phyloP scores from a whole-genome alignment of 306 rosid species.

The Gynostemma pentaphyllum region DNA sequence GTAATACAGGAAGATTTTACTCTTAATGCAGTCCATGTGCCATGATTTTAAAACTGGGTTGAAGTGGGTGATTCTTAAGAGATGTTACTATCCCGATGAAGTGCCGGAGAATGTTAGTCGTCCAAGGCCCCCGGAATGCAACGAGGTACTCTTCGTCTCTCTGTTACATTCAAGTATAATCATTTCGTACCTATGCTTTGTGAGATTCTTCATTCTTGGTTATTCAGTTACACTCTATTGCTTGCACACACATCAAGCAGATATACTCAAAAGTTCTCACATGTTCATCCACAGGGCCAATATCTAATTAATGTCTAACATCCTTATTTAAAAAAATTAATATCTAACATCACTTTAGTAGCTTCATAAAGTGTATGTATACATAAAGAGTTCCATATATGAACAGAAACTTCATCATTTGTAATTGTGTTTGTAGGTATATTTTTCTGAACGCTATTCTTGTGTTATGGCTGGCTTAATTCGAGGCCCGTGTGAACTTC shows the following conservation, averaged over 20 bases:
- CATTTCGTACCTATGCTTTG: neutral
- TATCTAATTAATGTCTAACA: neutral
- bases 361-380: neutral
- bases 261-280: neutral
- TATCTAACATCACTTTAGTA: neutral
- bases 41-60: slow-evolving; percentile 64
- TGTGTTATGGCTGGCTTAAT: slow-evolving; percentile 57
- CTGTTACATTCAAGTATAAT: neutral
- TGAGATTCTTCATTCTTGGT: neutral
- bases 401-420: neutral
- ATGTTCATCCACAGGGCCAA: neutral
- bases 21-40: slow-evolving; percentile 74
- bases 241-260: neutral
- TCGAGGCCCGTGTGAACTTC: slow-evolving; percentile 75
- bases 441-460: slow-evolving; percentile 58
- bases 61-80: slow-evolving; percentile 54
- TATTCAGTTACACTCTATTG: too few species aligned
- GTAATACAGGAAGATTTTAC: slow-evolving; percentile 9
- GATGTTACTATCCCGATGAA: slow-evolving; percentile 73
- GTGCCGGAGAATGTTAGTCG: slow-evolving; percentile 62
- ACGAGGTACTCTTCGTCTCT: slow-evolving; percentile 51
- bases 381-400: neutral
- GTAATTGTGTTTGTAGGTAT: slow-evolving; percentile 43
- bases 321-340: too few species aligned
- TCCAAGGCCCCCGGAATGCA: slow-evolving; percentile 64